Conservation (phyloP, 2,329 filamentous ascomycete genomes). For the Penicillium rolfsii region DNA sequence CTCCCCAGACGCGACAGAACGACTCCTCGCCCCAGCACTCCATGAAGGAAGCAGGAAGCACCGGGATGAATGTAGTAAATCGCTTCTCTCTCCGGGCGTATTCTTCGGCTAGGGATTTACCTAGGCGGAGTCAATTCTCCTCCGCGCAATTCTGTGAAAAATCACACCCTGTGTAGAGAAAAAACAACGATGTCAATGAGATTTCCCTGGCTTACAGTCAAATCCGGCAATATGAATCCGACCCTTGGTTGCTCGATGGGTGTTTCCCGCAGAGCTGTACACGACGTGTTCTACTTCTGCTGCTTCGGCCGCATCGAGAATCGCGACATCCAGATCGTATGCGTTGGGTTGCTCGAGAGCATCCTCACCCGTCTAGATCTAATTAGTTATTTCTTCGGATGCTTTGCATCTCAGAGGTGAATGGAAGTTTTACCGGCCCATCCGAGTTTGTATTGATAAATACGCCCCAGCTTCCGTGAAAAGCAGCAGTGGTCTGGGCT, state of each 20-base stretch:
- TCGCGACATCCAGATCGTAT: background rate
- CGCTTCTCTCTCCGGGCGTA: background rate
- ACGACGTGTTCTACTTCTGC: background rate
- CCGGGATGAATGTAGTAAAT: background rate
- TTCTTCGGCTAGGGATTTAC: background rate
- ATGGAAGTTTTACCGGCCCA: background rate
- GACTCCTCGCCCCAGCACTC: background rate
- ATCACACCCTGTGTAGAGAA: background rate
- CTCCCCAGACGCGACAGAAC: background rate
- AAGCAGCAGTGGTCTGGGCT: background rate
- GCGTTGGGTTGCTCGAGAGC: background rate
- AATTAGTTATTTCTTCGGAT: too few species aligned
- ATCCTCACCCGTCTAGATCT: background rate
- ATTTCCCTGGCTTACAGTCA: background rate
- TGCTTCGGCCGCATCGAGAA: slow-evolving; percentile 1
- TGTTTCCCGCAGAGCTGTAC: background rate
- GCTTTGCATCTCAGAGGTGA: too few species aligned
- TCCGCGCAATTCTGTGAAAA: background rate
- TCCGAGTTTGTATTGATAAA: background rate
- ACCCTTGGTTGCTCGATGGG: background rate
- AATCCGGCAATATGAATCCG: background rate
- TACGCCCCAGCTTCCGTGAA: background rate
- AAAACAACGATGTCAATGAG: background rate
- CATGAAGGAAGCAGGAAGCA: background rate
- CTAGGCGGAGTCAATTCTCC: background rate